Base-by-base conservation (phyloP, 2,329 filamentous ascomycete species). In the Fusarium concolor region DNA sequence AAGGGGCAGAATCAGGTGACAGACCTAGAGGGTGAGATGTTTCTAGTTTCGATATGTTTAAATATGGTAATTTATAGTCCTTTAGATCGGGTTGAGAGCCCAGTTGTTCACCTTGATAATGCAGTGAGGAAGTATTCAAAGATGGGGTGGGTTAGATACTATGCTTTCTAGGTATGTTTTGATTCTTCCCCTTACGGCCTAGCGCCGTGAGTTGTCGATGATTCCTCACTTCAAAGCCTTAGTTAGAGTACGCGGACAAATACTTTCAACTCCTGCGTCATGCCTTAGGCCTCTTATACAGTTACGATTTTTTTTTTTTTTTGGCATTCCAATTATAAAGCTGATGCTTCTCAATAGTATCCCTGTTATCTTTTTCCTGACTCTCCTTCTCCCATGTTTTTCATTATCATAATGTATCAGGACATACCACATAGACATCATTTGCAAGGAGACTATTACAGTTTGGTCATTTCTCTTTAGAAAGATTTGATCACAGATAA, bases 161-260 rank as follows among this genome's bases (percentile, higher is more conserved):
- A 24, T 31, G 15, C 20, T 49, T 54, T 49, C 22, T 33, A 31
- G 53, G 56, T 63, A 31, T 61, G 56, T 63, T 63, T 63, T 57
- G 58, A 63, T 50, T 50, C 31, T 57, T 39, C 60, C 60, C 12
- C n/a, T 47, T 63, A 11, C 15, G 51, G 45, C 24, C 49, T 63
- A 63, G 60, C 44, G 58, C 31, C 14, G 18, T 15, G 11, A 12
- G 12, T 17, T 17, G 9, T n/a, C 17, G 56, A 56, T 9, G 22
- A 24, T 18, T 26, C 26, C 7, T 24, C 22, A 24, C 22, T 24
- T 15, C 24, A 28, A n/a, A 26, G 17, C 10, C 24, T 12, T 37
- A n/a, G n/a, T 26, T 8, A 12, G 28, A 37, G n/a, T 17, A 26
- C 26, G 24, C 33, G 18, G 29, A 35, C 20, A 47, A 5, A 10